phyloP scores from a whole-genome alignment of 2,329 filamentous ascomycete species.

The Trichoderma guizhouense region DNA sequence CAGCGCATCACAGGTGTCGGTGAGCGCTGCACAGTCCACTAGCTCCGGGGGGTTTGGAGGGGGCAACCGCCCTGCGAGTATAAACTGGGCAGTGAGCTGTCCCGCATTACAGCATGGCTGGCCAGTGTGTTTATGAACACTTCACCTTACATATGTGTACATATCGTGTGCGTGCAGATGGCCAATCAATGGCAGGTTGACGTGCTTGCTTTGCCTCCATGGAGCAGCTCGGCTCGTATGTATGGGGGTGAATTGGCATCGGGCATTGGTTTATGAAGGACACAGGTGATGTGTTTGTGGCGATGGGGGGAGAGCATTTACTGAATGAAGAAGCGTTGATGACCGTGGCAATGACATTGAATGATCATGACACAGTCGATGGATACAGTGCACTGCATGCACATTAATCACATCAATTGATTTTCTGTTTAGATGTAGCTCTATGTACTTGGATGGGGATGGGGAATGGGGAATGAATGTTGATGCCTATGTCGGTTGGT shows the following conservation, averaged over 20 bases:
- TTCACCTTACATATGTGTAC: constrained; percentile 7
- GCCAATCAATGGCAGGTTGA: constrained; percentile 6
- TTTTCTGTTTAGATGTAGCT: background rate
- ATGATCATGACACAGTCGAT: background rate
- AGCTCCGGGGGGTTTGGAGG: background rate
- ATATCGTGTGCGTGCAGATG: background rate
- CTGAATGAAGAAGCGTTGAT: background rate
- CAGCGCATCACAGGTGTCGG: constrained; percentile 19
- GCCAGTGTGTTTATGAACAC: constrained; percentile 19
- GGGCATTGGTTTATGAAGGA: background rate
- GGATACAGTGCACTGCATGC: background rate
- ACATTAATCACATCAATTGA: background rate
- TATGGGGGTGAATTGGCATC: background rate
- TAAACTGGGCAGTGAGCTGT: background rate
- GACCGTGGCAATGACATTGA: background rate
- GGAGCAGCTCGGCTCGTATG: background rate
- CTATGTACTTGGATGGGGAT: background rate
- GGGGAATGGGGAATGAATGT: background rate
- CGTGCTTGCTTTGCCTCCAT: background rate
- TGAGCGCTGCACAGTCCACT: constrained; percentile 17
- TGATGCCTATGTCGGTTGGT: background rate
- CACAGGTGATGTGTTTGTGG: background rate
- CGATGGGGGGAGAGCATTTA: background rate
- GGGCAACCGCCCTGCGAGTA: background rate
- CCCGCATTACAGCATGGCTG: constrained; percentile 13